Conservation (phyloP, 2,329 filamentous ascomycete genomes). For the Xenoacremonium recifei region DNA sequence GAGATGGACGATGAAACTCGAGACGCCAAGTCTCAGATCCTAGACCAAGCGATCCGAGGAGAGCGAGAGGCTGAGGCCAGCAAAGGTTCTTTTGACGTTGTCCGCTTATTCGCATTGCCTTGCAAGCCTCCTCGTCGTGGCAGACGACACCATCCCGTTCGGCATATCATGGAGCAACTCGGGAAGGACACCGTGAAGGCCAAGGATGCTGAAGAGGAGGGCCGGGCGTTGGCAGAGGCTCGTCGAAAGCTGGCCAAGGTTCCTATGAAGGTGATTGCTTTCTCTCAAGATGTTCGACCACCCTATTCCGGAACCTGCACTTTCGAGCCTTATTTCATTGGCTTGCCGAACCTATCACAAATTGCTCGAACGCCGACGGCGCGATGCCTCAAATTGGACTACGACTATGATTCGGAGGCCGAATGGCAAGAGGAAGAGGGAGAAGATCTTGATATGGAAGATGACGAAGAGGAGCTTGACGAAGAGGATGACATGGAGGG, state of each 20-base stretch:
- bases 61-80: conserved; percentile 42
- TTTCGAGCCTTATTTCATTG: conserved; percentile 48
- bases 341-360: conserved; percentile 43
- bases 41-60: conserved; percentile 52
- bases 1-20: conserved; percentile 57
- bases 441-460: conserved; percentile 67
- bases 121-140: conserved; percentile 42
- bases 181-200: conserved; percentile 45
- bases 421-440: conserved; percentile 80
- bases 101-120: conserved; percentile 46
- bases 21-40: conserved; percentile 46
- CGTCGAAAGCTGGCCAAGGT: conserved; percentile 48
- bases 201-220: conserved; percentile 31
- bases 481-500: conserved; percentile 85
- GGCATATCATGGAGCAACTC: conserved; percentile 58
- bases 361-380: conserved; percentile 55
- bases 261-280: conserved; percentile 62
- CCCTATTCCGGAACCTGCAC: conserved; percentile 74
- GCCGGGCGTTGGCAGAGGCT: conserved; percentile 32
- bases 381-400: conserved; percentile 63
- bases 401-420: conserved; percentile 83
- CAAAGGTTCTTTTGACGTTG: conserved; percentile 41
- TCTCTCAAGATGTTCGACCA: conserved; percentile 64
- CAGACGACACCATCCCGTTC: conserved; percentile 51
- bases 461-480: conserved; percentile 66